A percentile compares a stretch with the other conserved stretches of the same genome.
These are phyloP conservation scores for Hypocreales sp. DNA, from an alignment of 2,329 filamentous ascomycete species.

Conservation along the genomic window DNA sequence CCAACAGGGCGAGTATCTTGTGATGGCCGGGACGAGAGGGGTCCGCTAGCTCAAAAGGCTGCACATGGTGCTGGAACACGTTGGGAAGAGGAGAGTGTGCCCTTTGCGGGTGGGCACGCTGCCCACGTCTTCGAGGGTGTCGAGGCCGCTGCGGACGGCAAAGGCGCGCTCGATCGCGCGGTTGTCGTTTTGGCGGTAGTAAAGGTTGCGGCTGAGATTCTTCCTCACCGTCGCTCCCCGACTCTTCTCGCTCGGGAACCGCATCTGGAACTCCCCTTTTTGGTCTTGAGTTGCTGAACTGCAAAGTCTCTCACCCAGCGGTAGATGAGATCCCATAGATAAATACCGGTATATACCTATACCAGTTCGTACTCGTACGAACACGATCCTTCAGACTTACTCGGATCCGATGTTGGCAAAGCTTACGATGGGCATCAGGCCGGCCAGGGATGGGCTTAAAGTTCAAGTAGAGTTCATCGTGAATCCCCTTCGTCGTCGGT, in stretches of 20 bases:
- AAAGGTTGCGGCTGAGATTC: constrained; percentile 9
- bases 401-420: too few relatives aligned
- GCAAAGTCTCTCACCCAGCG: constrained; percentile 5
- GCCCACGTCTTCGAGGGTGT: constrained; percentile 23
- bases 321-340: neutral
- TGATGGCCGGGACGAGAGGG: constrained; percentile 36
- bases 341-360: too few relatives aligned
- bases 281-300: neutral
- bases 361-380: too few relatives aligned
- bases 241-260: constrained; percentile 7
- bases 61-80: constrained; percentile 32
- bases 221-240: too few relatives aligned
- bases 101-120: constrained; percentile 27
- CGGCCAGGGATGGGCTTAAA: too few relatives aligned
- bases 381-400: too few relatives aligned
- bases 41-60: constrained; percentile 35
- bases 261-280: constrained; percentile 6
- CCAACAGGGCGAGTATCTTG: constrained; percentile 42
- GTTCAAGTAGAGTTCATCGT: too few relatives aligned
- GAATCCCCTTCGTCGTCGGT: too few relatives aligned
- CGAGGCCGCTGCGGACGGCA: constrained; percentile 11
- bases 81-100: constrained; percentile 40
- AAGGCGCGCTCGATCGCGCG: constrained; percentile 18
- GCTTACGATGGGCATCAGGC: too few relatives aligned
- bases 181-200: constrained; percentile 18